Conservation (phyloP, 1,139 yeast genomes). For the Taphrina flavorubra region DNA sequence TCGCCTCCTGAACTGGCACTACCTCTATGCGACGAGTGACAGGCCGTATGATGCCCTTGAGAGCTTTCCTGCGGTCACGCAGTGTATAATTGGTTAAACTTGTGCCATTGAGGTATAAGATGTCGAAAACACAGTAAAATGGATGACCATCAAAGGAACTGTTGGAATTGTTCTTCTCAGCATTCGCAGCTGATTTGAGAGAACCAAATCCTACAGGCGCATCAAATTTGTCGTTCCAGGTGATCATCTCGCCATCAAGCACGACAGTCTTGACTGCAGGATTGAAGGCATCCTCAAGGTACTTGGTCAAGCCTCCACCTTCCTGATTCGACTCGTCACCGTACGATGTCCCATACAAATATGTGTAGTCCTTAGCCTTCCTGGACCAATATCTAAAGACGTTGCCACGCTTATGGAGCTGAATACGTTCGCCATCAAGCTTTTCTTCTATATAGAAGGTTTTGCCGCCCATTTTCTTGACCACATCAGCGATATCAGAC, state of each 20-base stretch:
- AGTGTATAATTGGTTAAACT: conserved; percentile 65
- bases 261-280: conserved; percentile 58
- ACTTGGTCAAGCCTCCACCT: conserved; percentile 66
- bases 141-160: conserved; percentile 48
- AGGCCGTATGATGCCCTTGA: conserved; percentile 59
- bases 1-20: conserved; percentile 50
- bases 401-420: conserved; percentile 63
- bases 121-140: conserved; percentile 76
- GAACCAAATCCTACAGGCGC: conserved; percentile 79
- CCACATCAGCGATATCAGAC: conserved; percentile 46
- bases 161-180: conserved; percentile 47
- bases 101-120: conserved; percentile 68
- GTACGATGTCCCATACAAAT: conserved; percentile 69
- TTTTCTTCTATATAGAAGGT: conserved; percentile 84
- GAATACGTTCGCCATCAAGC: conserved; percentile 89
- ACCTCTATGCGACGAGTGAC: conserved; percentile 64
- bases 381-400: conserved; percentile 68
- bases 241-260: conserved; percentile 93
- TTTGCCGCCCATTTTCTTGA: conserved; percentile 46
- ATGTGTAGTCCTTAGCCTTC: conserved; percentile 72
- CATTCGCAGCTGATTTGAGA: conserved; percentile 71
- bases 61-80: conserved; percentile 61
- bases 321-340: conserved; percentile 49
- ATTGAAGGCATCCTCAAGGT: conserved; percentile 58
- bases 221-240: conserved; percentile 70